phyloP scores from a whole-genome alignment of 257 asterid genomes.

The Penstemon eatonii region DNA sequence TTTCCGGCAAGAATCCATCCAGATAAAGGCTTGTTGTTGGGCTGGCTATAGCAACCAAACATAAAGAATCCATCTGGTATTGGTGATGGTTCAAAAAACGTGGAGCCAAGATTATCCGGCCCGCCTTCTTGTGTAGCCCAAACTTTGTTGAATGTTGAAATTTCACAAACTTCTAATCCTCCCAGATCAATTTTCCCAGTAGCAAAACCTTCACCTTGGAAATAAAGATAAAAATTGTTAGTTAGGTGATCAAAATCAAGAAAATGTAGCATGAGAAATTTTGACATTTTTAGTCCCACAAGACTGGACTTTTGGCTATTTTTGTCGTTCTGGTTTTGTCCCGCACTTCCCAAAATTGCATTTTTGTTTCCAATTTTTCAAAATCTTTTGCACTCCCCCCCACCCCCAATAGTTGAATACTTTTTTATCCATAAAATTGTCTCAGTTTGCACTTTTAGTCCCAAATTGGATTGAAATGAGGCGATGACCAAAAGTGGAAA shows the following conservation, averaged over 20 bases:
- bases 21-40: constrained; percentile 56
- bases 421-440: too few species aligned
- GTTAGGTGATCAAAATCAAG: background rate
- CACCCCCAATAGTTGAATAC: too few species aligned
- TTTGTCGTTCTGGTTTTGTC: too few species aligned
- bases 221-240: background rate
- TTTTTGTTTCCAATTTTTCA: too few species aligned
- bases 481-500: background rate
- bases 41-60: constrained; percentile 75
- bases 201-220: constrained; percentile 58
- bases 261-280: background rate
- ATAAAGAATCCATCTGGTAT: constrained; percentile 68
- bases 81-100: constrained; percentile 65
- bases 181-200: constrained; percentile 65
- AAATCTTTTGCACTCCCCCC: too few species aligned
- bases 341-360: too few species aligned
- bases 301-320: too few species aligned
- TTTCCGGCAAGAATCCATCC: constrained; percentile 73
- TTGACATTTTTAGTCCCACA: too few species aligned
- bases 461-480: too few species aligned
- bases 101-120: constrained; percentile 64
- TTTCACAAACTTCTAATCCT: constrained; percentile 56
- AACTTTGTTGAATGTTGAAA: constrained; percentile 44
- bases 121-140: constrained; percentile 79
- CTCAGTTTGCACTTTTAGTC: too few species aligned